Evolutionary conservation across 805 yeast genomes (phyloP), one percentile per base, ranked within the genome.

Genomic region (Metschnikowia proteae): DNA sequence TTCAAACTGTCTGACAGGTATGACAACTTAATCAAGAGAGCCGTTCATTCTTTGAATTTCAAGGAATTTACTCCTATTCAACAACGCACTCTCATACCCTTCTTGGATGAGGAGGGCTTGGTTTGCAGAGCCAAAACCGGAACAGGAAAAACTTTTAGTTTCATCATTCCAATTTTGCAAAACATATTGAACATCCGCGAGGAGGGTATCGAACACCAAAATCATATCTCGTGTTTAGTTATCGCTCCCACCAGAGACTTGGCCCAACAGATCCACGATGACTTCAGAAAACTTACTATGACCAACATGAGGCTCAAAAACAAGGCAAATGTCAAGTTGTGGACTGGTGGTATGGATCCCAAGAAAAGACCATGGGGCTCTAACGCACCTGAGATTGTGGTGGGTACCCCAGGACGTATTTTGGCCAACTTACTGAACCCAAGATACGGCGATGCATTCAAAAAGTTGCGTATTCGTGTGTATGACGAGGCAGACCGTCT

Each of bases 101-200:
- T 81, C 37, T 67, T 86, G 35, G 60, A 70, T 11, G 70, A 73
- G 35, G 70, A 76, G n/a, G 91, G 92, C 55, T 73, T 88, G 38
- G 88, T 90, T 23, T 90, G 89, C 34, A 77, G 96, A 60, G 97
- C 97, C 27, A 88, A 88, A 65, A 90, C 97, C 3, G 97, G 97
- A 64, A 90, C 97, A 2, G 97, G 97, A 60, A 90, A 90, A 65
- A 90, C 97, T 0, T 81, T 87, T 53, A 95, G 97, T 0, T 90
- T 88, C 65, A 84, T 91, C 51, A 73, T 91, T 38, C 97, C 97
- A 2, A 70, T 87, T 9, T 69, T 88, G 40, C 86, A 88, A 61
- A 77, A 80, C 40, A 67, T 76, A 50, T 55, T 71, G 60, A 67
- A 70, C 61, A 36, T 50, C n/a, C 40, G 44, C 32, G 38, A 46